Conservation (phyloP, 805 yeast genomes). For the Groenewaldozyma tartarivorans region DNA sequence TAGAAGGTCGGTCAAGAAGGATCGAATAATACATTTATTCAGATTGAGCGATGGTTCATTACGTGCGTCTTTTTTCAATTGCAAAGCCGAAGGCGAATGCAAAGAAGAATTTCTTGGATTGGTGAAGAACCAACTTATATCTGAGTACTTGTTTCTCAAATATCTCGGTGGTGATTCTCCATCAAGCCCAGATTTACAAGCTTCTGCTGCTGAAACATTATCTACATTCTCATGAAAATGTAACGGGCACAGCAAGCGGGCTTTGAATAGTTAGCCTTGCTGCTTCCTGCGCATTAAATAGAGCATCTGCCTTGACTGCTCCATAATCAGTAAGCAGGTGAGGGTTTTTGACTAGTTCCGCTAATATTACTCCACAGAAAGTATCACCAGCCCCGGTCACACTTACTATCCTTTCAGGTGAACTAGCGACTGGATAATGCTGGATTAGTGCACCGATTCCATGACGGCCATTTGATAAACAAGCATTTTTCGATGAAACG, state of each 20-base stretch:
- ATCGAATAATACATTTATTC: slow-evolving; percentile 56
- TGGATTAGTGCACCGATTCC: slow-evolving; percentile 50
- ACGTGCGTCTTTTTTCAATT: slow-evolving; percentile 35
- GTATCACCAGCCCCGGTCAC: slow-evolving; percentile 92
- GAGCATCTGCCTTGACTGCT: slow-evolving; percentile 18
- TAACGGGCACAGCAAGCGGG: slow-evolving; percentile 20
- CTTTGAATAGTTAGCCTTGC: slow-evolving; percentile 29
- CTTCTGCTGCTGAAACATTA: slow-evolving; percentile 31
- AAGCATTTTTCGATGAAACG: slow-evolving; percentile 1
- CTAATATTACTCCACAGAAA: slow-evolving; percentile 53
- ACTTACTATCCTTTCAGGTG: slow-evolving; percentile 38
- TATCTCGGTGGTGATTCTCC: slow-evolving; percentile 67
- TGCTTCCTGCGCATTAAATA: slow-evolving; percentile 28
- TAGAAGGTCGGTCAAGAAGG: slow-evolving; percentile 66
- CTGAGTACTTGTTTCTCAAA: slow-evolving; percentile 61
- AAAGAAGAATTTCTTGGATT: slow-evolving; percentile 39
- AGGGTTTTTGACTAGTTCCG: slow-evolving; percentile 28
- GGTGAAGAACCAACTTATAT: slow-evolving; percentile 51
- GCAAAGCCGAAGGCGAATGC: slow-evolving; percentile 25
- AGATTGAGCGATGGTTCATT: slow-evolving; percentile 39
- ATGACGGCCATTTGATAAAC: slow-evolving; percentile 1
- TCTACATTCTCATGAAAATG: slow-evolving; percentile 1
- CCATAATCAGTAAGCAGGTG: slow-evolving; percentile 28
- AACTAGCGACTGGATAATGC: slow-evolving; percentile 41
- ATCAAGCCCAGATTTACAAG: slow-evolving; percentile 46